These are phyloP conservation scores for Eimeria praecox DNA, from an alignment of 169 alveolate species.

Conservation along the genomic window DNA sequence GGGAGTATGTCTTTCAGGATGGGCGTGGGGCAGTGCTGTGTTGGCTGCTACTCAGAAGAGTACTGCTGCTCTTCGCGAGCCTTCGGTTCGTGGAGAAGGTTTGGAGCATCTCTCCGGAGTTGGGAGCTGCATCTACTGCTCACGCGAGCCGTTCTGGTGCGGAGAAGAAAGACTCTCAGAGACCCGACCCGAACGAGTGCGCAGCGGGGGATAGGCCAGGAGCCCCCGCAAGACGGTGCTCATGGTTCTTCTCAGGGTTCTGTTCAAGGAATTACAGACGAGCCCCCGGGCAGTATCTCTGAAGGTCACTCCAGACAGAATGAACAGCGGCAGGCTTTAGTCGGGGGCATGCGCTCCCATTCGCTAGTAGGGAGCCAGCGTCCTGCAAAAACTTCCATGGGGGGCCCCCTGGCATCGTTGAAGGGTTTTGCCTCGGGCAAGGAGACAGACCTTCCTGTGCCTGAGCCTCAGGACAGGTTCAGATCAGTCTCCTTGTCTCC, in stretches of 20 bases:
- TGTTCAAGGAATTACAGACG: background rate
- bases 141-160: constrained; percentile 65
- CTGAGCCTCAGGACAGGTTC: background rate
- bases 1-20: background rate
- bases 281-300: background rate
- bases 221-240: background rate
- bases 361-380: background rate
- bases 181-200: background rate
- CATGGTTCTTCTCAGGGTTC: background rate
- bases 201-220: background rate
- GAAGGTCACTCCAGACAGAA: background rate
- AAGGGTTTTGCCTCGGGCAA: background rate
- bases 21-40: background rate
- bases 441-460: background rate
- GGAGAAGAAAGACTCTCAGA: constrained; percentile 65
- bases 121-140: constrained; percentile 82
- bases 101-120: constrained; percentile 73
- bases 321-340: background rate
- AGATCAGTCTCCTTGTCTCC: background rate
- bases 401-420: background rate
- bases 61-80: constrained; percentile 74
- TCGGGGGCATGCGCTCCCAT: background rate
- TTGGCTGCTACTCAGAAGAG: constrained; percentile 67
- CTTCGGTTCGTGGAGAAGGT: constrained; percentile 69
- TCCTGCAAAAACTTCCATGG: background rate